Evolutionary conservation across 371 early-diverging fungal species (phyloP).

Genomic region (Syncephalastrum monosporum): DNA sequence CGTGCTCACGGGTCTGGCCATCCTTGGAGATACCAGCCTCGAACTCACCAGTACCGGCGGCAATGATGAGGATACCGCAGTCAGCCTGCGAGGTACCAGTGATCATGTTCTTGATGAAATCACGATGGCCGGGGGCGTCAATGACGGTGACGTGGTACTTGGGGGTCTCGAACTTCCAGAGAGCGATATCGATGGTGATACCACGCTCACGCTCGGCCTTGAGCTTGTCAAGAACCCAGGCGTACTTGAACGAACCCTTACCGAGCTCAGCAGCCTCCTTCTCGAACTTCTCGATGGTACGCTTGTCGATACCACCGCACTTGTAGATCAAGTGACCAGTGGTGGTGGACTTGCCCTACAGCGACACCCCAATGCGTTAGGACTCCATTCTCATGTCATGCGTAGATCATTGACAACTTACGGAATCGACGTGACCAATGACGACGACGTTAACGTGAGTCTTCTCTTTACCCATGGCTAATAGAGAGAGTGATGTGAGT

Average conservation of each 20-base stretch:
- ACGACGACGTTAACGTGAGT: constrained; percentile 96
- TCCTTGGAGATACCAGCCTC: constrained; percentile 98
- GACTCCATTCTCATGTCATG: neutral
- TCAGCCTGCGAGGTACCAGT: constrained; percentile 91
- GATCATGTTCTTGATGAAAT: constrained; percentile 99
- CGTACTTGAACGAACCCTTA: constrained; percentile 97
- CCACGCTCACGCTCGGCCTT: constrained; percentile 98
- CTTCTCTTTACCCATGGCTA: constrained; percentile 92
- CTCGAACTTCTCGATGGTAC: constrained; percentile 99
- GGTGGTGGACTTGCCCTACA: constrained; percentile 55
- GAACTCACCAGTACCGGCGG: constrained; percentile 94
- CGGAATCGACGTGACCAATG: constrained; percentile 99
- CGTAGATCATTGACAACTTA: constrained; percentile 63
- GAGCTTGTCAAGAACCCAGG: constrained; percentile 95
- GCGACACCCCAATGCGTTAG: neutral
- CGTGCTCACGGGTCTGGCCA: constrained; percentile 98
- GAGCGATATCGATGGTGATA: constrained; percentile 86
- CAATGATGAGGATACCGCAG: constrained; percentile 88
- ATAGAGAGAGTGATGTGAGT: neutral
- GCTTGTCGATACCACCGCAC: constrained; percentile 98
- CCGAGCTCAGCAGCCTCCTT: constrained; percentile 97
- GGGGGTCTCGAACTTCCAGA: constrained; percentile 97
- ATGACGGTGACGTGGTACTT: constrained; percentile 94
- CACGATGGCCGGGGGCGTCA: constrained; percentile 99
- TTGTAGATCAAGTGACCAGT: constrained; percentile 98